Percentiles rank a stretch among this genome's conserved stretches.
These are phyloP conservation scores for Asterochloris erici DNA, from an alignment of 139 green algal genomes.

Conservation along the genomic window DNA sequence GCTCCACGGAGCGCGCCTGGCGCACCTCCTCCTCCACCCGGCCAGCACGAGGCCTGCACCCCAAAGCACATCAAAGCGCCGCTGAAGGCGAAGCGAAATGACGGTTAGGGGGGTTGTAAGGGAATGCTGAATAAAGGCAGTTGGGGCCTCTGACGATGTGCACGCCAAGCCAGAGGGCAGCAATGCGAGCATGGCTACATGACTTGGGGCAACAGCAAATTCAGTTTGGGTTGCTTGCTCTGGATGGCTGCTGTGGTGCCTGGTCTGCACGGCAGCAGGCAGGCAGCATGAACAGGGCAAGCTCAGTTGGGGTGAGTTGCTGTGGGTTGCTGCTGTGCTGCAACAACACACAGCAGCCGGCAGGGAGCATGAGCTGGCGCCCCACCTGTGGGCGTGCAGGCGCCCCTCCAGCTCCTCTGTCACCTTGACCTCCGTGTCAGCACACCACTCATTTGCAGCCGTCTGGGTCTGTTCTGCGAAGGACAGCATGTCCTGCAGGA, in stretches of 20 bases:
- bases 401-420: slow-evolving; percentile 59
- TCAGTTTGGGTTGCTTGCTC: too few species aligned
- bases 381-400: slow-evolving; percentile 47
- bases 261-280: background rate
- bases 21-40: slow-evolving; percentile 54
- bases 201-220: too few species aligned
- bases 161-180: too few species aligned
- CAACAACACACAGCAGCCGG: too few species aligned
- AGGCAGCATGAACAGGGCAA: background rate
- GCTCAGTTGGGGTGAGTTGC: too few species aligned
- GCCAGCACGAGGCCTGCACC: slow-evolving; percentile 30
- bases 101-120: too few species aligned
- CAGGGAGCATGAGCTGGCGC: background rate
- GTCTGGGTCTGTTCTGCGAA: slow-evolving; percentile 23
- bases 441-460: slow-evolving; percentile 35
- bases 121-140: too few species aligned
- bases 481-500: slow-evolving; percentile 52
- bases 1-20: slow-evolving; percentile 42
- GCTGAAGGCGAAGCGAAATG: background rate
- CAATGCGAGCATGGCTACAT: too few species aligned
- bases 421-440: slow-evolving; percentile 41
- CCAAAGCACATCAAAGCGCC: slow-evolving; percentile 6
- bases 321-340: too few species aligned
- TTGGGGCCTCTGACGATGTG: too few species aligned
- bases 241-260: too few species aligned